phyloP scores from a whole-genome alignment of 2,329 filamentous ascomycete genomes.

The Boeremia exigua region DNA sequence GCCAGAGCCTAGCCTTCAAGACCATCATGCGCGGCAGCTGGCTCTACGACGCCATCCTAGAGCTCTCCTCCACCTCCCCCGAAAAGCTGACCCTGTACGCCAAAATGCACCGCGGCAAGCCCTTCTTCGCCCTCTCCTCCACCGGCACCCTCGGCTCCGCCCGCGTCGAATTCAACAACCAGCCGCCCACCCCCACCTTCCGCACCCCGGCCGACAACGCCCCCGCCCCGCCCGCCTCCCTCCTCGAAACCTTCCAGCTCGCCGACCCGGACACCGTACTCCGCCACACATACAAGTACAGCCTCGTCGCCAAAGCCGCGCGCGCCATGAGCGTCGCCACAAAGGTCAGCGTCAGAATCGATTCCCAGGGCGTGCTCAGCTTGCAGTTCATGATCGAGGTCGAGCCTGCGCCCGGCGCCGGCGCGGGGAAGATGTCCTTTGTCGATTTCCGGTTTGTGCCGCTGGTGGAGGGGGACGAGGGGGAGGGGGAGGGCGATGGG shows the following conservation, averaged over 20 bases:
- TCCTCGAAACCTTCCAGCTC: slow-evolving; percentile 79
- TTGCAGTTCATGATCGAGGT: slow-evolving; percentile 96
- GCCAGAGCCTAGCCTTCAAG: slow-evolving; percentile 81
- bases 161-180: slow-evolving; percentile 64
- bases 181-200: slow-evolving; percentile 30
- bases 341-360: slow-evolving; percentile 90
- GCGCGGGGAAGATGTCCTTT: slow-evolving; percentile 68
- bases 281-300: slow-evolving; percentile 79
- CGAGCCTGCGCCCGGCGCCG: slow-evolving; percentile 52
- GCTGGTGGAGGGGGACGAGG: slow-evolving; percentile 66
- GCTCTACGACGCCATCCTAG: slow-evolving; percentile 74
- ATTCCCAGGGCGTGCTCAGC: slow-evolving; percentile 88
- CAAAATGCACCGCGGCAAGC: slow-evolving; percentile 52
- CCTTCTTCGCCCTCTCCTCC: slow-evolving; percentile 75
- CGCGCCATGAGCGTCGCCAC: slow-evolving; percentile 92
- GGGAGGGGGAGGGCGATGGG: slow-evolving; percentile 51
- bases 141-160: slow-evolving; percentile 66
- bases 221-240: slow-evolving; percentile 34
- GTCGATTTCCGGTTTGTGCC: slow-evolving; percentile 85
- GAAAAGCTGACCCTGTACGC: slow-evolving; percentile 69
- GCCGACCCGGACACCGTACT: slow-evolving; percentile 32
- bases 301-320: slow-evolving; percentile 80
- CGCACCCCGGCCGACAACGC: background rate
- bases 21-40: slow-evolving; percentile 87
- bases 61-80: slow-evolving; percentile 73